These are phyloP conservation scores for Erodium texanum DNA, from an alignment of 441 rosid species.

Conservation along the genomic window DNA sequence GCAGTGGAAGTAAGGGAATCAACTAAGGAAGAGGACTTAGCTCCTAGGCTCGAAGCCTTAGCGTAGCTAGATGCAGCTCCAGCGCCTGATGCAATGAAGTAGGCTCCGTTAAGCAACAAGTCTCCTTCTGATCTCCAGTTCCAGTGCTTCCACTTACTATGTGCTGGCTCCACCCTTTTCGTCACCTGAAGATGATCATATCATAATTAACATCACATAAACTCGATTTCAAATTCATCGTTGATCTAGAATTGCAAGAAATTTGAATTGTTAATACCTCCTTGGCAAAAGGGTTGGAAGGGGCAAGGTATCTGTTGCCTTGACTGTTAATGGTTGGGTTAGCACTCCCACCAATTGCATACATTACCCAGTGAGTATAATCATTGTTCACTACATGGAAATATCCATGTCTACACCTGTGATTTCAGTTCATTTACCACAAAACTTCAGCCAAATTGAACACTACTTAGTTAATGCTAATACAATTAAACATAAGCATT, in stretches of 20 bases:
- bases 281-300: constrained; percentile 61
- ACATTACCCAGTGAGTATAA: constrained; percentile 99
- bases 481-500: not conserved
- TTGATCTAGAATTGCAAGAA: too few relatives aligned
- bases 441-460: not conserved
- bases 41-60: constrained; percentile 83
- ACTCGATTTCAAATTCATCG: too few relatives aligned
- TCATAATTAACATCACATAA: too few relatives aligned
- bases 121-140: constrained; percentile 96
- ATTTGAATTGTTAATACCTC: constrained; percentile 35
- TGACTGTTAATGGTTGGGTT: constrained; percentile 89
- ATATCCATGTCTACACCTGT: constrained; percentile 90
- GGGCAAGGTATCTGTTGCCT: constrained; percentile 85
- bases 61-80: constrained; percentile 79
- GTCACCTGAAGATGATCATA: constrained; percentile 44
- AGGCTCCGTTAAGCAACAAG: constrained; percentile 74
- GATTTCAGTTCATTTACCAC: not conserved
- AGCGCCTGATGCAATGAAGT: constrained; percentile 80
- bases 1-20: constrained; percentile 63
- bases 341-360: constrained; percentile 96
- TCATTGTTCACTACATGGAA: constrained; percentile 98
- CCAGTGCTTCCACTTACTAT: constrained; percentile 59
- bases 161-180: constrained; percentile 66
- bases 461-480: not conserved
- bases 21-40: constrained; percentile 75